Evolutionary conservation across 176 grass and related monocot species (phyloP).

Genomic region (Aegilops sharonensis): DNA sequence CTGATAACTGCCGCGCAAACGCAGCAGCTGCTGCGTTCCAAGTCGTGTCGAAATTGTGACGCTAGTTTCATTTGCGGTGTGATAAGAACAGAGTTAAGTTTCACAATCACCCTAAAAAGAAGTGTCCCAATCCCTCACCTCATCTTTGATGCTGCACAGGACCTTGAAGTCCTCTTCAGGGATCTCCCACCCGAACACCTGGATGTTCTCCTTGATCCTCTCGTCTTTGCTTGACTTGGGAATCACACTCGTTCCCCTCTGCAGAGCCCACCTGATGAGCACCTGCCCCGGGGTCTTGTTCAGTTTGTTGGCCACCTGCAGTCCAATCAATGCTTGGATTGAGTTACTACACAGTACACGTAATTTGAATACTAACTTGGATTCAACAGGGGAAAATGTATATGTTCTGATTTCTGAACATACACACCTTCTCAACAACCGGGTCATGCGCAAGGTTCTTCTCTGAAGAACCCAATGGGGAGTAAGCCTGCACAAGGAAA

Average conservation of each 20-base stretch:
- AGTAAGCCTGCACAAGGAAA: constrained; percentile 56
- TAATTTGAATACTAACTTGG: neutral
- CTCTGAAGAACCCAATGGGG: constrained; percentile 65
- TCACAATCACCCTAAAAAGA: no score
- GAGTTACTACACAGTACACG: neutral
- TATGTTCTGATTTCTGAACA: neutral
- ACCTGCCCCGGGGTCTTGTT: constrained; percentile 75
- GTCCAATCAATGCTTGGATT: neutral
- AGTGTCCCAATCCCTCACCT: constrained; percentile 31
- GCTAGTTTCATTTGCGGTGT: neutral
- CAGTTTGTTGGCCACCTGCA: constrained; percentile 67
- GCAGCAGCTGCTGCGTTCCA: no score
- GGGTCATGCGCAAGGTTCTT: constrained; percentile 62
- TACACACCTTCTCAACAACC: constrained; percentile 36
- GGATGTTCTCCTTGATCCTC: constrained; percentile 77
- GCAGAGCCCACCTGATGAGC: constrained; percentile 70
- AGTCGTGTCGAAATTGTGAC: no score
- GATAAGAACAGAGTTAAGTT: neutral
- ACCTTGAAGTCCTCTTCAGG: constrained; percentile 60
- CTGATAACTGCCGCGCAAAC: no score
- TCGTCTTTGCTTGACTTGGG: constrained; percentile 74
- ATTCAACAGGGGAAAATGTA: neutral
- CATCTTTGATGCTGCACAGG: constrained; percentile 76
- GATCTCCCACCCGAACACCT: constrained; percentile 75
- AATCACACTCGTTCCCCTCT: constrained; percentile 73